These are phyloP conservation scores for Triadica sebifera DNA, from an alignment of 345 rosid genomes.

Conservation along the genomic window DNA sequence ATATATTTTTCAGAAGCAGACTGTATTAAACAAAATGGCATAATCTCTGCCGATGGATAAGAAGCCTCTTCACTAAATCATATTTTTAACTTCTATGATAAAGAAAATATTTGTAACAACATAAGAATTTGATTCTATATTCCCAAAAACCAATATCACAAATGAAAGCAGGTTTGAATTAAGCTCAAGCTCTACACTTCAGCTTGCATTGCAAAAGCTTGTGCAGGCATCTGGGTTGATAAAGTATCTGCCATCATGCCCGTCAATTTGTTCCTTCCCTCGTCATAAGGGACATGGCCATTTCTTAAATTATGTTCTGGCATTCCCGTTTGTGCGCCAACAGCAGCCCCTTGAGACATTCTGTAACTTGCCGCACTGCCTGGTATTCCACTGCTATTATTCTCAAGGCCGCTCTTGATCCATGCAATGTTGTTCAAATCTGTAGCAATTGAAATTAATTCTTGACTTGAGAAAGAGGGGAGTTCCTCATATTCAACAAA, in stretches of 20 bases:
- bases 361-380: slow-evolving; percentile 20
- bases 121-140: slow-evolving; percentile 10
- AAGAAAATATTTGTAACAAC: background rate
- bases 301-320: slow-evolving; percentile 39
- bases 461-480: slow-evolving; percentile 54
- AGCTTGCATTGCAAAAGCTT: slow-evolving; percentile 45
- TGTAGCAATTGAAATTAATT: slow-evolving; percentile 70
- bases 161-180: background rate
- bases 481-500: slow-evolving; percentile 75
- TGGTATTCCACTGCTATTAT: slow-evolving; percentile 20
- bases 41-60: slow-evolving; percentile 8
- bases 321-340: slow-evolving; percentile 35
- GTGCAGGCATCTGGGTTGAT: slow-evolving; percentile 42
- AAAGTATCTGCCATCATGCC: slow-evolving; percentile 39
- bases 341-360: slow-evolving; percentile 26
- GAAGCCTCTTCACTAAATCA: slow-evolving; percentile 18
- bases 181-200: slow-evolving; percentile 49
- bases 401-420: slow-evolving; percentile 75
- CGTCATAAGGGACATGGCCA: slow-evolving; percentile 35
- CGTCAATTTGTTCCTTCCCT: slow-evolving; percentile 43
- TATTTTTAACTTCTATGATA: slow-evolving; percentile 3
- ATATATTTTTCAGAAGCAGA: slow-evolving; percentile 2
- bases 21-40: slow-evolving; percentile 14
- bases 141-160: background rate
- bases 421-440: slow-evolving; percentile 87